Evolutionary conservation across 352 stramenopile species (phyloP).

Genomic region (Globisporangium paddicum): DNA sequence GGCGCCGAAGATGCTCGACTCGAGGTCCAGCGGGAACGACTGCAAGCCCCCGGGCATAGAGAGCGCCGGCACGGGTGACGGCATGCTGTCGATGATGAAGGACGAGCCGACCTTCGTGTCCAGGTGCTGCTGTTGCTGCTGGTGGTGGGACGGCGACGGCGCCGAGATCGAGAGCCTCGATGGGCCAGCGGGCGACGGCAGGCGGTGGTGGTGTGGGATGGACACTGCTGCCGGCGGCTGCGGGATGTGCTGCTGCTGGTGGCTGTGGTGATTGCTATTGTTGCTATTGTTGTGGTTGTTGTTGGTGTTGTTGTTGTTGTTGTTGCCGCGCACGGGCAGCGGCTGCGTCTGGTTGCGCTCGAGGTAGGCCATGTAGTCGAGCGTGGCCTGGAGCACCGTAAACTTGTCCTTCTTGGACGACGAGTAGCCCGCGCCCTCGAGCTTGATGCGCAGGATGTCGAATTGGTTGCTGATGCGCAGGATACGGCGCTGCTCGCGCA

Average conservation of each 20-base stretch:
- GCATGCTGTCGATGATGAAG: slow-evolving; percentile 79
- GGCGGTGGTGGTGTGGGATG: slow-evolving; percentile 20
- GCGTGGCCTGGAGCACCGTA: slow-evolving; percentile 75
- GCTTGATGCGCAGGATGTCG: slow-evolving; percentile 71
- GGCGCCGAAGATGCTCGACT: slow-evolving; percentile 31
- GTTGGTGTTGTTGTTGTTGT: slow-evolving; percentile 13
- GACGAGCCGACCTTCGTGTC: slow-evolving; percentile 31
- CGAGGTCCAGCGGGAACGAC: slow-evolving; percentile 63
- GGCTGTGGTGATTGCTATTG: slow-evolving; percentile 1
- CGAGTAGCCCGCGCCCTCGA: slow-evolving; percentile 64
- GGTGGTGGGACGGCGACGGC: slow-evolving; percentile 21
- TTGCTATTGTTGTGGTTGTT: slow-evolving; percentile 10
- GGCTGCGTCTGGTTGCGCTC: slow-evolving; percentile 45
- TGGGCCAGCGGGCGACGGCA: slow-evolving; percentile 27
- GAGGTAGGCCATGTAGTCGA: slow-evolving; percentile 78
- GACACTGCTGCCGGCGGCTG: slow-evolving; percentile 15
- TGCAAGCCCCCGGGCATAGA: slow-evolving; percentile 61
- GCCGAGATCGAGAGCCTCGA: slow-evolving; percentile 47
- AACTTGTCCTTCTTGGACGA: slow-evolving; percentile 87
- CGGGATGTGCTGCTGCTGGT: slow-evolving; percentile 14
- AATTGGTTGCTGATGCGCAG: slow-evolving; percentile 84
- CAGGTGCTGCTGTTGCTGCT: slow-evolving; percentile 19
- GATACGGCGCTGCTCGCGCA: slow-evolving; percentile 77
- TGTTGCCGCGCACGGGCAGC: slow-evolving; percentile 12
- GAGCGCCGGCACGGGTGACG: slow-evolving; percentile 60